Percentiles rank a stretch among this genome's conserved stretches.
Evolutionary conservation across 805 yeast genomes (phyloP).

Genomic region (Candida coleopterorum): DNA sequence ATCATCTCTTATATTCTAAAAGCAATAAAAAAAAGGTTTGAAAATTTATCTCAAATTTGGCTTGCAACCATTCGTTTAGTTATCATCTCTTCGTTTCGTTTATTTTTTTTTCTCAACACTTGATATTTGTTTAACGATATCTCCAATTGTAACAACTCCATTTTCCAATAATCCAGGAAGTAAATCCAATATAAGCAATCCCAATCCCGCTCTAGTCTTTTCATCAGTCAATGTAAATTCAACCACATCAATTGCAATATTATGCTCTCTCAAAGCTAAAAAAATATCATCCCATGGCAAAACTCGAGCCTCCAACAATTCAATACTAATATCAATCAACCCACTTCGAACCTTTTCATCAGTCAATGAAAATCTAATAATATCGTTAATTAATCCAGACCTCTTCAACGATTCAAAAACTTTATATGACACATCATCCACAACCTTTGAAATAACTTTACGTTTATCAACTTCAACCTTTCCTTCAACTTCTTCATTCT

Average conservation of each 20-base stretch:
- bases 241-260: conserved; percentile 25
- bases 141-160: conserved; percentile 8
- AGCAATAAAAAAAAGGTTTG: no score
- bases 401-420: conserved; percentile 23
- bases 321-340: conserved; percentile 19
- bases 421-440: conserved; percentile 17
- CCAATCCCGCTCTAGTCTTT: conserved; percentile 23
- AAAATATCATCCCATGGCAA: conserved; percentile 30
- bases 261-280: conserved; percentile 24
- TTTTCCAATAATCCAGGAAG: conserved; percentile 16
- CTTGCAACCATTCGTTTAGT: no score
- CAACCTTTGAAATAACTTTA: conserved; percentile 7
- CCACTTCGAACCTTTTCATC: conserved; percentile 24
- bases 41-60: no score
- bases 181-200: conserved; percentile 20
- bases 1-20: not conserved
- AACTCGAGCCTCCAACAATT: conserved; percentile 23
- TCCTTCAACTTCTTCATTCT: not conserved
- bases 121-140: conserved; percentile 4
- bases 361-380: conserved; percentile 22
- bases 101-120: not conserved
- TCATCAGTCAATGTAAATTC: conserved; percentile 22
- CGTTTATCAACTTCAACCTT: conserved; percentile 5
- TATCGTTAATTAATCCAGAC: conserved; percentile 25
- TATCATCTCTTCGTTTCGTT: no score